These are phyloP conservation scores for Penicillium flavigenum DNA, from an alignment of 495 filamentous ascomycete genomes.

Conservation along the genomic window DNA sequence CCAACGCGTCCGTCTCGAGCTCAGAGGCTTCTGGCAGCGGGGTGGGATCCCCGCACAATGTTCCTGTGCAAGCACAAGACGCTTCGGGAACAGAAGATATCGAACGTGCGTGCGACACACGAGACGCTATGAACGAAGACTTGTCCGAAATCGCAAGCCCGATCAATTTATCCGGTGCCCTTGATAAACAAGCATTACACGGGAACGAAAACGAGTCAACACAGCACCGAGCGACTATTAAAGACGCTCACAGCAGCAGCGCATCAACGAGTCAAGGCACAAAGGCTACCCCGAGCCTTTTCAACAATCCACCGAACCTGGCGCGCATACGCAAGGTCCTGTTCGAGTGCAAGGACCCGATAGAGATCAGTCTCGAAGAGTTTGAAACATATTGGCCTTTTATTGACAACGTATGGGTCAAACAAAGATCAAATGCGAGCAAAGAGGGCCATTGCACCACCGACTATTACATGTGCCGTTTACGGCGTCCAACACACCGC, in stretches of 20 bases:
- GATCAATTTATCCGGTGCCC: conserved; percentile 29
- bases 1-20: conserved; percentile 27
- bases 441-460: conserved; percentile 51
- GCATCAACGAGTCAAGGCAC: not conserved
- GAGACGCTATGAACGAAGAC: conserved; percentile 16
- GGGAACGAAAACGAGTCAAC: conserved; percentile 9
- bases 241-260: conserved; percentile 3
- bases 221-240: not conserved
- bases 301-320: conserved; percentile 49
- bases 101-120: conserved; percentile 11
- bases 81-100: conserved; percentile 16
- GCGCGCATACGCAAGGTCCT: conserved; percentile 46
- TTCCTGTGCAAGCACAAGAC: conserved; percentile 13
- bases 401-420: conserved; percentile 55
- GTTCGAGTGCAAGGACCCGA: conserved; percentile 53
- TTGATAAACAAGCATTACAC: conserved; percentile 26
- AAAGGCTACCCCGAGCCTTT: conserved; percentile 25
- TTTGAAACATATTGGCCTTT: conserved; percentile 57
- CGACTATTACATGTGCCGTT: conserved; percentile 54
- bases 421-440: conserved; percentile 51
- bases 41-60: conserved; percentile 17
- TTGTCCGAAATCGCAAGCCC: conserved; percentile 12
- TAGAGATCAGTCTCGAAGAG: conserved; percentile 51
- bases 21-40: conserved; percentile 17
- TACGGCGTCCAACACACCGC: conserved; percentile 46